Evolutionary conservation across 768 basidiomycete genomes (phyloP), one percentile per base, ranked within the genome.

Genomic region (Hemileccinum rubropunctum): DNA sequence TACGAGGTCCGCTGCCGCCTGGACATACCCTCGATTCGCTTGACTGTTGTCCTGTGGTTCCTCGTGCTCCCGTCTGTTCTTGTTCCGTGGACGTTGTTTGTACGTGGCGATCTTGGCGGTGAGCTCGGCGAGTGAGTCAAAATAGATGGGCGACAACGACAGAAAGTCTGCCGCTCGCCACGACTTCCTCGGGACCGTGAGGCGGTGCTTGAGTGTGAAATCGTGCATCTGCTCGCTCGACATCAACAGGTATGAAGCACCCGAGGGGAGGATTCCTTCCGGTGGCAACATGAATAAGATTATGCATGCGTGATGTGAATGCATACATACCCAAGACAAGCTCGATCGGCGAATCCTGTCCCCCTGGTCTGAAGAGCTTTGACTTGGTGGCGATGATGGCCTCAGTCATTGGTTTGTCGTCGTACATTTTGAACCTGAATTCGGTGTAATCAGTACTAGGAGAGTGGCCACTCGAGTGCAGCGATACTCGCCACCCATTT

Each of bases 101-200:
- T 78, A 65, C 3, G 56, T 58, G 10, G 61, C 53, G 3, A 80
- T 53, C 53, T 76, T 80, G 35, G 66, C 68, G 1, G 55, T 42
- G 10, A 81, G 59, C 15, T 72, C 70, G 0, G 62, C 43, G 4
- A 15, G 17, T 7, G 53, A 58, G 41, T 43, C 14, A 45, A 81
- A 81, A 37, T 66, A 59, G 30, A 80, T 76, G 1, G 79, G 79
- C 0, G 79, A 80, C 8, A 81, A 54, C 0, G 78, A 79, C 23
- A 71, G 65, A 47, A 77, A 78, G 9, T 71, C 57, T 4, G 45
- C 47, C 5, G 64, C 50, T 6, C 6, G 38, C 52, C 60, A 54
- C 0, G 58, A 37, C 0, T 39, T 45, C 27, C 59, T 61, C 34
- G 54, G 60, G 20, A 47, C 23, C 3, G 2, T 27, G n/a, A 60